These are phyloP conservation scores for Isabelozyma gotoi DNA, from an alignment of 805 yeast species.

Conservation along the genomic window DNA sequence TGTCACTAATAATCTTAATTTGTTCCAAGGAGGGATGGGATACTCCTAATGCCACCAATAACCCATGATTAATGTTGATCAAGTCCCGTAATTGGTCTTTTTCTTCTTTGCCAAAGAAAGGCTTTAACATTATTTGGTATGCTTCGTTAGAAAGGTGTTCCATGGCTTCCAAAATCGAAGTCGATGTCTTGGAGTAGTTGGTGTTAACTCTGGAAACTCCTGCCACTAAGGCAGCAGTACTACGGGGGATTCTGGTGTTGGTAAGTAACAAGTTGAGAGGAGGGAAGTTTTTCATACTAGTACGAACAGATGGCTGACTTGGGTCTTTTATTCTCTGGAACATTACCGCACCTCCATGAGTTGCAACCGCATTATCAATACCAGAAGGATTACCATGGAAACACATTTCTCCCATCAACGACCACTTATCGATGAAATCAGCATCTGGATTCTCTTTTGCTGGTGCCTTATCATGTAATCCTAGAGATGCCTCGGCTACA, in stretches of 20 bases:
- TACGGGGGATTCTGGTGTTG: slow-evolving; percentile 83
- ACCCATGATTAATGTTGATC: slow-evolving; percentile 82
- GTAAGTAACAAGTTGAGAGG: slow-evolving; percentile 72
- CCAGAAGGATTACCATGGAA: slow-evolving; percentile 97
- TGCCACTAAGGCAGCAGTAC: slow-evolving; percentile 81
- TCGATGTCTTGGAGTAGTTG: slow-evolving; percentile 54
- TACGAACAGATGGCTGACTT: slow-evolving; percentile 56
- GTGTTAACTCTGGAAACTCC: slow-evolving; percentile 60
- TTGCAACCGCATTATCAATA: slow-evolving; percentile 93
- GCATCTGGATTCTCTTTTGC: slow-evolving; percentile 40
- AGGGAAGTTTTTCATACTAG: slow-evolving; percentile 72
- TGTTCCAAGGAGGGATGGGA: slow-evolving; percentile 89
- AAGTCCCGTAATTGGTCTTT: slow-evolving; percentile 51
- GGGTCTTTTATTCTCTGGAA: slow-evolving; percentile 66
- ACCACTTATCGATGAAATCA: slow-evolving; percentile 77
- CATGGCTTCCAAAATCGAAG: slow-evolving; percentile 71
- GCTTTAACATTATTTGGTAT: slow-evolving; percentile 57
- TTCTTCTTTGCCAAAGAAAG: slow-evolving; percentile 45
- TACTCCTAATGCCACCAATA: slow-evolving; percentile 82
- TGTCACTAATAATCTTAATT: slow-evolving; percentile 66
- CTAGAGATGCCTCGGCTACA: slow-evolving; percentile 38
- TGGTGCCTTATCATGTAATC: slow-evolving; percentile 27
- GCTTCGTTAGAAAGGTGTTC: slow-evolving; percentile 74
- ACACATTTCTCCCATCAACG: slow-evolving; percentile 91
- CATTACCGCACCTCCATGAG: slow-evolving; percentile 93